Percentiles rank a stretch among this genome's conserved stretches.
These are phyloP conservation scores for Cryphonectria radicalis DNA, from an alignment of 2,329 filamentous ascomycete genomes.

Conservation along the genomic window DNA sequence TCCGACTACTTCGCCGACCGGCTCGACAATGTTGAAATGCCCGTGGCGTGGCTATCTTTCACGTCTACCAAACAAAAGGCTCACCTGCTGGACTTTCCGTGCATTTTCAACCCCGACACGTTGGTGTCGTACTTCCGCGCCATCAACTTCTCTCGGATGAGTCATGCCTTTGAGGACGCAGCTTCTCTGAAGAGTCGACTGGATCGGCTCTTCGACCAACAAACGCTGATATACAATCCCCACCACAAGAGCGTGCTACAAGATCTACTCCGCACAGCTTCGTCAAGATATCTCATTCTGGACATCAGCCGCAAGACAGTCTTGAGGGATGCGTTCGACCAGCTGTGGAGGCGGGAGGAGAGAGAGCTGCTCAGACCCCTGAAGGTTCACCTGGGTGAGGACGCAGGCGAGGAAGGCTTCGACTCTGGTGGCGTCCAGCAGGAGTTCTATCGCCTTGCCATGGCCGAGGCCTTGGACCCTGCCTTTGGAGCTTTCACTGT, in stretches of 20 bases:
- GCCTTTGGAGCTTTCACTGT: conserved; percentile 80
- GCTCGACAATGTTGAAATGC: conserved; percentile 75
- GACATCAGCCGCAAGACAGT: conserved; percentile 70
- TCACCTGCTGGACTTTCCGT: conserved; percentile 81
- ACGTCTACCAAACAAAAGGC: conserved; percentile 63
- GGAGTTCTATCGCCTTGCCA: conserved; percentile 88
- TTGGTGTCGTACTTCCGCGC: conserved; percentile 85
- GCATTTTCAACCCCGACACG: conserved; percentile 73
- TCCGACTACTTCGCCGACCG: conserved; percentile 77
- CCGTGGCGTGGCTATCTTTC: conserved; percentile 71
- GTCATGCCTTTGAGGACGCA: conserved; percentile 73
- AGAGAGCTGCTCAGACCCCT: conserved; percentile 82
- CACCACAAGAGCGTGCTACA: conserved; percentile 66
- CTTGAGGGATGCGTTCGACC: conserved; percentile 77
- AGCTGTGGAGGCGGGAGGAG: conserved; percentile 85
- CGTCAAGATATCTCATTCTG: conserved; percentile 72
- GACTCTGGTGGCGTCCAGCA: conserved; percentile 96
- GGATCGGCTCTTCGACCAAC: conserved; percentile 57
- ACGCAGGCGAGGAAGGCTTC: conserved; percentile 82
- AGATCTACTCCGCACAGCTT: conserved; percentile 67
- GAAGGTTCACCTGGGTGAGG: conserved; percentile 84
- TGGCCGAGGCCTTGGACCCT: conserved; percentile 78
- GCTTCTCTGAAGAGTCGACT: conserved; percentile 61
- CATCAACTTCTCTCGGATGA: conserved; percentile 88
- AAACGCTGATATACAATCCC: conserved; percentile 58